A percentile compares a stretch with the other conserved stretches of the same genome.
These are phyloP conservation scores for Corchorus olitorius DNA, from an alignment of 345 rosid species.

Conservation along the genomic window DNA sequence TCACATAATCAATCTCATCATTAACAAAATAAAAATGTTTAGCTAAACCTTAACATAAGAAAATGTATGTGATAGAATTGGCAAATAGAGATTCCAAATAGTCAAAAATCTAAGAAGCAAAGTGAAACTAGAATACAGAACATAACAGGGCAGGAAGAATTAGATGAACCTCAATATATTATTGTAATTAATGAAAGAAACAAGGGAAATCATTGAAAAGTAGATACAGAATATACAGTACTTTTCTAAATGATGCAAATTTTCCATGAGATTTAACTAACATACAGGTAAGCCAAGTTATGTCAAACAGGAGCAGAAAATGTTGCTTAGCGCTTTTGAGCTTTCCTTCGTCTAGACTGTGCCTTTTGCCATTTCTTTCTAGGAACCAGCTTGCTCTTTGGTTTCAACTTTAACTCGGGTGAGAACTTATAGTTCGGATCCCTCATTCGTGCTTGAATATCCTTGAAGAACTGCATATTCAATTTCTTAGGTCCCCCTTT, in stretches of 20 bases:
- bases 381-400: conserved; percentile 86
- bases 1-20: no score
- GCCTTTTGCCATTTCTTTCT: conserved; percentile 91
- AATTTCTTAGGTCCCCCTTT: conserved; percentile 89
- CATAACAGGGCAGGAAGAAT: no score
- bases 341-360: conserved; percentile 83
- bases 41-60: no score
- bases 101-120: no score
- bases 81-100: no score
- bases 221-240: no score
- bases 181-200: no score
- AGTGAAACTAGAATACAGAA: no score
- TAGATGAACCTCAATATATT: no score
- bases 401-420: conserved; percentile 85
- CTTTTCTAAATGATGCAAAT: no score
- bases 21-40: no score
- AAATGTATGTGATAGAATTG: no score
- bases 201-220: neutral
- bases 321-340: conserved; percentile 59
- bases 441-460: conserved; percentile 93
- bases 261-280: neutral
- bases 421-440: conserved; percentile 89
- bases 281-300: neutral
- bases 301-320: neutral
- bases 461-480: conserved; percentile 93